Percentiles rank a stretch among this genome's conserved stretches.
These are phyloP conservation scores for Candida argentea DNA, from an alignment of 805 yeast species.

Conservation along the genomic window DNA sequence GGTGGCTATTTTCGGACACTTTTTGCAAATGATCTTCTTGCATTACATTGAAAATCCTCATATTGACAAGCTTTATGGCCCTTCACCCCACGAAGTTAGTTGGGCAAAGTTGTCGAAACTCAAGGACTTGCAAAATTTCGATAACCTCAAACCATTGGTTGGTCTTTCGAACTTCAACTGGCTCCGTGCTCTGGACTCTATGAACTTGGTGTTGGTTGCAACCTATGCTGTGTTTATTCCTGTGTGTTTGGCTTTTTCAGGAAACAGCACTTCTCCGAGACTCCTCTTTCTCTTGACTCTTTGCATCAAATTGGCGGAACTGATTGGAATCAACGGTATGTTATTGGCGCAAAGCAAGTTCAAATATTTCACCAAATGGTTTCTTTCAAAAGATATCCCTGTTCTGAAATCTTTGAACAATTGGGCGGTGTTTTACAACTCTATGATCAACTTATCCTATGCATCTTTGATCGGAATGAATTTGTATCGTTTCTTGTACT, in stretches of 20 bases:
- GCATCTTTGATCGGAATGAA: constrained; percentile 38
- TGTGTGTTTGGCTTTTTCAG: constrained; percentile 17
- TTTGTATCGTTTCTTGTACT: constrained; percentile 15
- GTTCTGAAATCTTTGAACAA: constrained; percentile 58
- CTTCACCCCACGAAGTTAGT: constrained; percentile 30
- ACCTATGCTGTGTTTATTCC: constrained; percentile 36
- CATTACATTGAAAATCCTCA: constrained; percentile 78
- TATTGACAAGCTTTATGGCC: constrained; percentile 67
- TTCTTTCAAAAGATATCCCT: constrained; percentile 54
- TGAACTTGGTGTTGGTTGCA: constrained; percentile 34
- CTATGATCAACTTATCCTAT: constrained; percentile 43
- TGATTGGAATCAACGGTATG: constrained; percentile 39
- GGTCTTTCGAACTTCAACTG: constrained; percentile 54
- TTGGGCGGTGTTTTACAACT: constrained; percentile 60
- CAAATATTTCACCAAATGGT: constrained; percentile 56
- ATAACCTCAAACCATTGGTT: constrained; percentile 41
- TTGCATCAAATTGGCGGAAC: constrained; percentile 38
- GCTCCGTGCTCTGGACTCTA: constrained; percentile 54
- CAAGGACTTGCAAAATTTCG: constrained; percentile 36
- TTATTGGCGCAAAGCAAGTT: constrained; percentile 49
- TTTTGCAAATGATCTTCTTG: constrained; percentile 65
- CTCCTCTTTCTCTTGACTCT: constrained; percentile 32
- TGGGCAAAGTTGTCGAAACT: constrained; percentile 31
- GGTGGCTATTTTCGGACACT: constrained; percentile 67
- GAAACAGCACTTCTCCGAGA: constrained; percentile 18